Evolutionary conservation across 371 early-diverging fungal genomes (phyloP).

Genomic region (Zopfochytrium polystomum): DNA sequence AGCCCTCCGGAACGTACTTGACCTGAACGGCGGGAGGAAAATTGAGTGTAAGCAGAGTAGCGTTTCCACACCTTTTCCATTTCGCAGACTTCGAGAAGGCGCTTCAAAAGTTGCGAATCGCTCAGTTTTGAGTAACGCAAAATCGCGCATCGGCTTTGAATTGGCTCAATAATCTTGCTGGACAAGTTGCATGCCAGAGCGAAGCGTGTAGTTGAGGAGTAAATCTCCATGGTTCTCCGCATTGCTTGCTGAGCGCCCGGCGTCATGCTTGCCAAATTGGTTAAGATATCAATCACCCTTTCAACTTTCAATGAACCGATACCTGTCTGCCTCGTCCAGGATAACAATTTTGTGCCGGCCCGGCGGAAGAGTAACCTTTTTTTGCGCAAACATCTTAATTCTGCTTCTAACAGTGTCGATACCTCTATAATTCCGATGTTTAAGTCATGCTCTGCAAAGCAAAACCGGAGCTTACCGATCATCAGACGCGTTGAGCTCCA

Average conservation of each 20-base stretch:
- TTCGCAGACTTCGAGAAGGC: conserved; percentile 80
- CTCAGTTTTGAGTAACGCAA: conserved; percentile 80
- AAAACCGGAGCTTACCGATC: conserved; percentile 67
- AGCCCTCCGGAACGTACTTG: conserved; percentile 75
- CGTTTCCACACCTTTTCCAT: conserved; percentile 70
- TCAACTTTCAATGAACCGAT: too few species aligned
- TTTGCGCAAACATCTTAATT: conserved; percentile 98
- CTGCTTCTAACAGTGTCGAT: conserved; percentile 97
- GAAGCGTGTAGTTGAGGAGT: conserved; percentile 92
- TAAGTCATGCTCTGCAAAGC: not conserved
- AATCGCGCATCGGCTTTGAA: conserved; percentile 97
- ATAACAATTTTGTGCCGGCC: conserved; percentile 95
- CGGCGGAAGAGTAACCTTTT: conserved; percentile 87
- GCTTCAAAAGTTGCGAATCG: conserved; percentile 69
- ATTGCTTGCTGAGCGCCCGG: conserved; percentile 95
- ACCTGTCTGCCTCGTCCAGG: conserved; percentile 98
- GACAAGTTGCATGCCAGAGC: conserved; percentile 97
- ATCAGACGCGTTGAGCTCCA: conserved; percentile 97
- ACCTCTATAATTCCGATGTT: conserved; percentile 59
- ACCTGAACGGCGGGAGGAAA: conserved; percentile 50
- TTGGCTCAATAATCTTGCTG: conserved; percentile 98
- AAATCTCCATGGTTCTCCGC: conserved; percentile 96
- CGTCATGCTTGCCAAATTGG: too few species aligned
- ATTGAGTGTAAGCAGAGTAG: not conserved
- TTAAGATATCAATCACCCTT: too few species aligned